phyloP scores from a whole-genome alignment of 441 rosid species.

The Corymbia calophylla region DNA sequence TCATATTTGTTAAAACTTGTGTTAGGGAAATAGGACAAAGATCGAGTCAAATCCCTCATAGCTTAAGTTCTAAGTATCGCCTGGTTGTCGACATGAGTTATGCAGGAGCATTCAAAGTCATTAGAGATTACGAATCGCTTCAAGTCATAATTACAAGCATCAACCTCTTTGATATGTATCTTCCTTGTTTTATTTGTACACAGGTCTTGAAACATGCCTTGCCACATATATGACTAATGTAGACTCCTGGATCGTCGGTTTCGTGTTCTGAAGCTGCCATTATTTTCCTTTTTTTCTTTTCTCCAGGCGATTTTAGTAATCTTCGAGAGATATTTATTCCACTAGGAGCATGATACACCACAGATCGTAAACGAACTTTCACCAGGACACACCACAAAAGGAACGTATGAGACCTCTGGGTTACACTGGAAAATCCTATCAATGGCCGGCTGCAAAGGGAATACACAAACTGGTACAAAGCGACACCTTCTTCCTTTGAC shows the following conservation, averaged over 20 bases:
- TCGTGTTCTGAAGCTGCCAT: not conserved
- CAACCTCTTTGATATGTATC: too few species aligned
- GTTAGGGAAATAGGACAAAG: too few species aligned
- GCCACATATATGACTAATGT: too few species aligned
- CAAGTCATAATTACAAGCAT: too few species aligned
- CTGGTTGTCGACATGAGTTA: too few species aligned
- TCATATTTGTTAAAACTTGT: too few species aligned
- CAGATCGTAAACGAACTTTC: not conserved
- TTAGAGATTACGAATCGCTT: too few species aligned
- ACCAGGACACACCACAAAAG: not conserved
- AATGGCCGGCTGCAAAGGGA: not conserved
- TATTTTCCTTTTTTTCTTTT: not conserved
- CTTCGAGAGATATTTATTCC: not conserved
- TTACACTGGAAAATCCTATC: not conserved
- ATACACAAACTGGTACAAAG: not conserved
- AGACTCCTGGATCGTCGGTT: not conserved
- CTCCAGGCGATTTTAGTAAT: not conserved
- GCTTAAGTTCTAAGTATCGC: too few species aligned
- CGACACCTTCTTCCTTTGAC: not conserved
- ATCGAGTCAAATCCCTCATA: too few species aligned
- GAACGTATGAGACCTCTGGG: not conserved
- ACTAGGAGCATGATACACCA: not conserved
- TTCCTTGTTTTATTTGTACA: too few species aligned
- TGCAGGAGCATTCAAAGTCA: too few species aligned
- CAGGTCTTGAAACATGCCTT: too few species aligned